Percentiles rank a stretch among this genome's conserved stretches.
phyloP scores from a whole-genome alignment of 352 stramenopile species.

The Phytophthora fragariae region DNA sequence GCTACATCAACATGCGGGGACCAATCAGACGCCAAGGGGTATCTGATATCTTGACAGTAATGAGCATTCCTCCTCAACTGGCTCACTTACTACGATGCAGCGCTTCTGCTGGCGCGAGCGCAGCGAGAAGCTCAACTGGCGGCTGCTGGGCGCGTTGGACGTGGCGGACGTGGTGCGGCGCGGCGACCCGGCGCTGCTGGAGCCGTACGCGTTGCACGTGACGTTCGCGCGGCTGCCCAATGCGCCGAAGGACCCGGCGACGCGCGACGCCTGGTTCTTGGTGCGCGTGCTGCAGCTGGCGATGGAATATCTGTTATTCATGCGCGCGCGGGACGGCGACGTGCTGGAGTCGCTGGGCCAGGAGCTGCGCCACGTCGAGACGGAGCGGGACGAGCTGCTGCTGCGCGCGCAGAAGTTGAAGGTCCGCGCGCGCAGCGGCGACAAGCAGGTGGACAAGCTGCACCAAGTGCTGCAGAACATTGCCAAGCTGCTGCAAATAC shows the following conservation, averaged over 20 bases:
- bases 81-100: conserved; percentile 18
- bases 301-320: conserved; percentile 83
- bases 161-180: conserved; percentile 56
- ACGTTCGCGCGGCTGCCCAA: conserved; percentile 72
- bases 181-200: conserved; percentile 65
- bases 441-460: conserved; percentile 77
- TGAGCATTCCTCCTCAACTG: conserved; percentile 14
- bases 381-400: conserved; percentile 51
- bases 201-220: conserved; percentile 76
- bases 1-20: conserved; percentile 7
- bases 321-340: conserved; percentile 58
- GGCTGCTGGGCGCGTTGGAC: conserved; percentile 59
- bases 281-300: conserved; percentile 73
- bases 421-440: conserved; percentile 43
- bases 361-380: conserved; percentile 52
- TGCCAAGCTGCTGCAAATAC: conserved; percentile 73
- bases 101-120: conserved; percentile 84
- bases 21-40: conserved; percentile 6
- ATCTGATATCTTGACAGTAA: conserved; percentile 23
- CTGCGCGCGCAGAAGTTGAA: conserved; percentile 66
- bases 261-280: conserved; percentile 73
- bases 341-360: conserved; percentile 61
- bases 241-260: conserved; percentile 20
- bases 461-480: conserved; percentile 83
- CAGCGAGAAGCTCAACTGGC: conserved; percentile 79